Evolutionary conservation across 371 early-diverging fungal genomes (phyloP).

Genomic region (Circinella umbellata): DNA sequence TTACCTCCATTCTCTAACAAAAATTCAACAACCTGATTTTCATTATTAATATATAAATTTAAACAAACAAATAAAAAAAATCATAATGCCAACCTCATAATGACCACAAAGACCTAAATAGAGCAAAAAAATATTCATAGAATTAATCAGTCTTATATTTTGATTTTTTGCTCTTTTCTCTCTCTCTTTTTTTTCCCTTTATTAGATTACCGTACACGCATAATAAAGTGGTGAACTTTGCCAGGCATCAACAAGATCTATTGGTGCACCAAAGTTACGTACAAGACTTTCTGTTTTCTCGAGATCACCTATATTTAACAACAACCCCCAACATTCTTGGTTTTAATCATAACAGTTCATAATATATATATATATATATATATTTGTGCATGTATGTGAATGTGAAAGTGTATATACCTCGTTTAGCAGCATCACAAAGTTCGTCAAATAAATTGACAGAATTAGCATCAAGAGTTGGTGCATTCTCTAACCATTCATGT

Average conservation of each 20-base stretch:
- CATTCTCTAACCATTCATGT: slow-evolving; percentile 17
- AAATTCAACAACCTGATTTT: slow-evolving; percentile 15
- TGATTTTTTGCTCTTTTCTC: background rate
- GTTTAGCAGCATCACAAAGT: slow-evolving; percentile 39
- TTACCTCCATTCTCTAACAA: slow-evolving; percentile 27
- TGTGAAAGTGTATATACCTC: slow-evolving; percentile 18
- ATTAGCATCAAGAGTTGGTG: slow-evolving; percentile 18
- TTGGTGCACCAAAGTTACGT: slow-evolving; percentile 39
- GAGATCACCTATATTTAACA: slow-evolving; percentile 24
- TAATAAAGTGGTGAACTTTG: slow-evolving; percentile 48
- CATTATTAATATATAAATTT: too few species aligned
- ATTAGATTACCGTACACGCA: slow-evolving; percentile 31
- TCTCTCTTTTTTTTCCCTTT: background rate
- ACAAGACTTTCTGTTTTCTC: slow-evolving; percentile 44
- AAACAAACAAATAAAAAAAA: too few species aligned
- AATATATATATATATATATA: background rate
- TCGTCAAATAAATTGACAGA: slow-evolving; percentile 35
- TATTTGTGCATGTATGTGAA: too few species aligned
- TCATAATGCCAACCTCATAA: slow-evolving; percentile 26
- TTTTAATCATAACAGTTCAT: too few species aligned
- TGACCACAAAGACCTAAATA: slow-evolving; percentile 39
- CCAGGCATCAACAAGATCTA: slow-evolving; percentile 43
- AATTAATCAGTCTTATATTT: background rate
- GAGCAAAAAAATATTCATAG: background rate
- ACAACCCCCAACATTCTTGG: too few species aligned